phyloP scores from a whole-genome alignment of 768 basidiomycete species.

The Calocybe gangraenosa region DNA sequence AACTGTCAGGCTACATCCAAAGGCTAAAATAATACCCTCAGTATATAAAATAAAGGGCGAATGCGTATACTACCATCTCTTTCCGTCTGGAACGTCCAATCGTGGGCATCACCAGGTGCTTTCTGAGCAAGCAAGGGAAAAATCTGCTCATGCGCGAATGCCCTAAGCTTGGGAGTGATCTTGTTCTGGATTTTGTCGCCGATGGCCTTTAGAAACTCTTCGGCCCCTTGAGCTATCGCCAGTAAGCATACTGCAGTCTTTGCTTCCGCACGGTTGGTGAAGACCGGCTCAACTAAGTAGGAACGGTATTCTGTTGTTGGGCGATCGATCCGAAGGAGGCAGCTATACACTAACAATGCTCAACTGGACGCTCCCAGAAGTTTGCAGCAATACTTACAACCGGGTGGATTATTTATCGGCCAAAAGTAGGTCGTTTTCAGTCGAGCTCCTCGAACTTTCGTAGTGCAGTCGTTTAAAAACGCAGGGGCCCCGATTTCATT shows the following conservation, averaged over 20 bases:
- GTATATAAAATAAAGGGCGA: background rate
- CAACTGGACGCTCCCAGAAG: background rate
- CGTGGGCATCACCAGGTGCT: slow-evolving; percentile 30
- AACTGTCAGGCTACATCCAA: slow-evolving; percentile 47
- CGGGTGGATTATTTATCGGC: slow-evolving; percentile 33
- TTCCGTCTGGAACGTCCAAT: slow-evolving; percentile 38
- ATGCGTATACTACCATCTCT: slow-evolving; percentile 41
- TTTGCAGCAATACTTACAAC: slow-evolving; percentile 32
- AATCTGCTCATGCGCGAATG: slow-evolving; percentile 40
- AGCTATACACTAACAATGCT: slow-evolving; percentile 29
- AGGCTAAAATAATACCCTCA: slow-evolving; percentile 33
- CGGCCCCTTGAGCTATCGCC: slow-evolving; percentile 61
- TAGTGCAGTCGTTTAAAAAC: slow-evolving; percentile 49
- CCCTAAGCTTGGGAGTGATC: slow-evolving; percentile 40
- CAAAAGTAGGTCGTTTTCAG: slow-evolving; percentile 37
- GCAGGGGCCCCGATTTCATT: slow-evolving; percentile 50
- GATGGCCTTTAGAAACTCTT: slow-evolving; percentile 48
- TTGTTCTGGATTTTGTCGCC: slow-evolving; percentile 38
- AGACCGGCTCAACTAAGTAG: slow-evolving; percentile 61
- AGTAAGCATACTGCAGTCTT: slow-evolving; percentile 63
- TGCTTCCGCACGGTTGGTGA: slow-evolving; percentile 60
- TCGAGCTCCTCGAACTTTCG: slow-evolving; percentile 48
- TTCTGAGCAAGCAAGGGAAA: slow-evolving; percentile 42
- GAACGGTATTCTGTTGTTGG: slow-evolving; percentile 48
- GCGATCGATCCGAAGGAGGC: slow-evolving; percentile 54